phyloP scores from a whole-genome alignment of 108 stramenopile genomes.

The Schizochytrium sp. region DNA sequence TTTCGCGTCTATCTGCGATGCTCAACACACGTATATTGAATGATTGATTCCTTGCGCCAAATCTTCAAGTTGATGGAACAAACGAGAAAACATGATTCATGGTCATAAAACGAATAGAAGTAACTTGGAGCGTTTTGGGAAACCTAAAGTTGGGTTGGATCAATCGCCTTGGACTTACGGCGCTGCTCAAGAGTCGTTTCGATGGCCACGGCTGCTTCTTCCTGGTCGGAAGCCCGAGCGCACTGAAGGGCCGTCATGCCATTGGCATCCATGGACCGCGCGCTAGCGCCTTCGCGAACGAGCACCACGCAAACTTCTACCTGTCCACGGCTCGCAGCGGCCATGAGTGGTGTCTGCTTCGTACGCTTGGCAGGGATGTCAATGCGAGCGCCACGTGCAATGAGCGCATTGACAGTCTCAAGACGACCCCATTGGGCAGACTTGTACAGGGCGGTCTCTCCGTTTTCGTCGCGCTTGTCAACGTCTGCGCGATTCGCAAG shows the following conservation, averaged over 20 bases:
- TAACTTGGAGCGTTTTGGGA: no score
- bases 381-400: background rate
- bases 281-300: background rate
- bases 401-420: background rate
- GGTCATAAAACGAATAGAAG: no score
- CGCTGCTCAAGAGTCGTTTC: background rate
- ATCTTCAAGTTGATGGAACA: no score
- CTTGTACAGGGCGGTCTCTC: background rate
- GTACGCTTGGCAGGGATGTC: background rate
- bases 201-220: background rate
- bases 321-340: background rate
- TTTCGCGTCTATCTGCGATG: no score
- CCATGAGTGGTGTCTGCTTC: background rate
- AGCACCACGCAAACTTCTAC: background rate
- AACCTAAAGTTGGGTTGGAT: background rate
- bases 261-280: background rate
- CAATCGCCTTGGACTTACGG: background rate
- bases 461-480: background rate
- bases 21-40: no score
- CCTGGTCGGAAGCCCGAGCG: background rate
- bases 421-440: background rate
- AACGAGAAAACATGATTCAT: no score
- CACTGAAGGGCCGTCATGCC: background rate
- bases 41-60: no score
- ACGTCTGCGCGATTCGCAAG: slow-evolving; percentile 9